Evolutionary conservation across 2,329 filamentous ascomycete species (phyloP).

Genomic region (Pseudofabraea citricarpa): DNA sequence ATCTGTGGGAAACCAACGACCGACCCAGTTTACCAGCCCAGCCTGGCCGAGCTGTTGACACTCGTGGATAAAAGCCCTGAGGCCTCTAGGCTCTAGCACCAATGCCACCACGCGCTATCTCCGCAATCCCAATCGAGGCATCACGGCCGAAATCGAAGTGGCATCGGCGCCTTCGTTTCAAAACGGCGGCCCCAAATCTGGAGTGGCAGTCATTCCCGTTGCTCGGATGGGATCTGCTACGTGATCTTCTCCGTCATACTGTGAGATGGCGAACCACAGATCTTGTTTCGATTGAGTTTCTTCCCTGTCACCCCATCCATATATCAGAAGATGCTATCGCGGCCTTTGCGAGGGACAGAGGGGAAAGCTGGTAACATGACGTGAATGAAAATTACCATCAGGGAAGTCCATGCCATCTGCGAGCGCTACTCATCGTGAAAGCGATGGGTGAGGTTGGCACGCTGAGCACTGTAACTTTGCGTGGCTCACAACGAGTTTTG

Average conservation of each 20-base stretch:
- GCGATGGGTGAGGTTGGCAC: background rate
- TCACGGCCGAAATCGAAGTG: too few species aligned
- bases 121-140: too few species aligned
- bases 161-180: background rate
- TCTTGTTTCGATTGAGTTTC: constrained; percentile 3
- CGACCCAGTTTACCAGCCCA: too few species aligned
- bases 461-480: background rate
- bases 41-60: too few species aligned
- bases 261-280: background rate
- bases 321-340: too few species aligned
- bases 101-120: too few species aligned
- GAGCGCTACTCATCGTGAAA: background rate
- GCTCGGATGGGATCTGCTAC: background rate
- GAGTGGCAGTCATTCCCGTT: background rate
- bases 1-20: too few species aligned
- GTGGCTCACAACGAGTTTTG: background rate
- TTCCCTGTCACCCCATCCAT: too few species aligned
- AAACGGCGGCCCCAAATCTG: constrained; percentile 1
- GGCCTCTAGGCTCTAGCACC: too few species aligned
- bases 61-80: too few species aligned
- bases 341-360: background rate
- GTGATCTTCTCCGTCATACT: background rate
- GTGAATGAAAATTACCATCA: background rate
- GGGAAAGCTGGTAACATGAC: too few species aligned
- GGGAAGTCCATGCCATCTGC: background rate